Conservation (phyloP, 257 asterid species). For the Anisodus tanguticus region DNA sequence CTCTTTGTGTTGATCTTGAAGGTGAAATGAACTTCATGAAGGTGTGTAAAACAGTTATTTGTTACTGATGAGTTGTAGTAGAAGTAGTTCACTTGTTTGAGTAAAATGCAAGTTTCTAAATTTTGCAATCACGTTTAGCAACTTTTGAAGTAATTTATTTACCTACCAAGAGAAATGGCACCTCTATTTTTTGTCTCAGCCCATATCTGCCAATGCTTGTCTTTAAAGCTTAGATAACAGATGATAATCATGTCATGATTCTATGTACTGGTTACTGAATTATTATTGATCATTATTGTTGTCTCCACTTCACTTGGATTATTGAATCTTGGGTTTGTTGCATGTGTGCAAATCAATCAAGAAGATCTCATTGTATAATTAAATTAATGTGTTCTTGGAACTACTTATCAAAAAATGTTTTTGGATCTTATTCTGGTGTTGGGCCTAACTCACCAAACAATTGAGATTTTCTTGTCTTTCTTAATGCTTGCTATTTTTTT, state of each 20-base stretch:
- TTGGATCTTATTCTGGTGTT: neutral
- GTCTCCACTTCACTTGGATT: conserved; percentile 24
- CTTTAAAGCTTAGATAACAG: conserved; percentile 26
- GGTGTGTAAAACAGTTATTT: conserved; percentile 29
- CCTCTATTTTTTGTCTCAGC: neutral
- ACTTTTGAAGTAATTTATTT: conserved; percentile 43
- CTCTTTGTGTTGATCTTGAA: neutral
- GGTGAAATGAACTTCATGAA: conserved; percentile 9
- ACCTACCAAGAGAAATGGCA: conserved; percentile 26
- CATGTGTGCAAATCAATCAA: conserved; percentile 24
- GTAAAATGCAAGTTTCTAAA: conserved; percentile 55
- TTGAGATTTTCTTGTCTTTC: neutral
- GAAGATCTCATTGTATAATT: neutral
- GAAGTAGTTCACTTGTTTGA: conserved; percentile 40
- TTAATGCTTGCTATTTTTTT: neutral
- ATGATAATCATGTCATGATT: neutral
- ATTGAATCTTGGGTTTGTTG: conserved; percentile 1
- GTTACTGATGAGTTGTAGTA: conserved; percentile 28
- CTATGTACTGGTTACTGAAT: conserved; percentile 9
- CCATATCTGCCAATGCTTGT: conserved; percentile 26
- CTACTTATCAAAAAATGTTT: neutral
- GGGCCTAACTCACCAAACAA: neutral
- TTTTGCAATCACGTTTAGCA: conserved; percentile 57
- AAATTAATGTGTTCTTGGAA: neutral
- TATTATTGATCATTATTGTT: neutral